Evolutionary conservation across 495 filamentous ascomycete species (phyloP).

Genomic region (Oleoguttula mirabilis): DNA sequence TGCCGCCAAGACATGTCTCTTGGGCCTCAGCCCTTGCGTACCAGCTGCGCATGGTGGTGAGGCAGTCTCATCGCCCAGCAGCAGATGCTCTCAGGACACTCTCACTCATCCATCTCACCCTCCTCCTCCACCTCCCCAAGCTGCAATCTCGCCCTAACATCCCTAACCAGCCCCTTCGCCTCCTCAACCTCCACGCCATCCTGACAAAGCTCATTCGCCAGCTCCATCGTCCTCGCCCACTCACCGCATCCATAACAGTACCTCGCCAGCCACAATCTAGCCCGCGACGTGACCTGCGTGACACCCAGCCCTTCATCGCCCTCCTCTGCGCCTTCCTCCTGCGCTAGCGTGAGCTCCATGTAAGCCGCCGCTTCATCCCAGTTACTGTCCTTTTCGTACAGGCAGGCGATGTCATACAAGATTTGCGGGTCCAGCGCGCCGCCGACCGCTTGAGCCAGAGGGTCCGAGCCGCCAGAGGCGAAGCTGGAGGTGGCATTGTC

Average conservation of each 20-base stretch:
- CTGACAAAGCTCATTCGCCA: slow-evolving; percentile 84
- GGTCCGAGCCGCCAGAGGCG: slow-evolving; percentile 9
- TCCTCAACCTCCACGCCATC: slow-evolving; percentile 97
- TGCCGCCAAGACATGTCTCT: too few species aligned
- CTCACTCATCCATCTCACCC: not conserved
- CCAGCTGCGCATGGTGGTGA: too few species aligned
- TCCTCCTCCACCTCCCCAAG: slow-evolving; percentile 21
- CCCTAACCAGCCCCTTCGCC: slow-evolving; percentile 86
- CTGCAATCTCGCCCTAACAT: slow-evolving; percentile 73
- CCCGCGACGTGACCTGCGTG: slow-evolving; percentile 78
- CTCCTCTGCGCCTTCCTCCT: slow-evolving; percentile 57
- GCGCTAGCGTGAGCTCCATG: slow-evolving; percentile 88
- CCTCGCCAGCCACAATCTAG: slow-evolving; percentile 84
- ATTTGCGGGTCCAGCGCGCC: slow-evolving; percentile 76
- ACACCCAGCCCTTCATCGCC: slow-evolving; percentile 39
- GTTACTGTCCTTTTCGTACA: slow-evolving; percentile 71
- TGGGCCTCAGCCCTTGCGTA: too few species aligned
- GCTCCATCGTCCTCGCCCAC: slow-evolving; percentile 59
- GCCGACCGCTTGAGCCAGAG: slow-evolving; percentile 25
- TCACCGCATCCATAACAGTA: slow-evolving; percentile 65
- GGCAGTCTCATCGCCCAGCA: too few species aligned
- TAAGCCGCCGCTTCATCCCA: slow-evolving; percentile 71
- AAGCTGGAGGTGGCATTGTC: slow-evolving; percentile 38
- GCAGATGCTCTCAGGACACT: too few species aligned
- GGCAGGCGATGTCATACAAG: slow-evolving; percentile 73